These are phyloP conservation scores for Capsella rubella DNA, from an alignment of 441 rosid genomes.

Conservation along the genomic window DNA sequence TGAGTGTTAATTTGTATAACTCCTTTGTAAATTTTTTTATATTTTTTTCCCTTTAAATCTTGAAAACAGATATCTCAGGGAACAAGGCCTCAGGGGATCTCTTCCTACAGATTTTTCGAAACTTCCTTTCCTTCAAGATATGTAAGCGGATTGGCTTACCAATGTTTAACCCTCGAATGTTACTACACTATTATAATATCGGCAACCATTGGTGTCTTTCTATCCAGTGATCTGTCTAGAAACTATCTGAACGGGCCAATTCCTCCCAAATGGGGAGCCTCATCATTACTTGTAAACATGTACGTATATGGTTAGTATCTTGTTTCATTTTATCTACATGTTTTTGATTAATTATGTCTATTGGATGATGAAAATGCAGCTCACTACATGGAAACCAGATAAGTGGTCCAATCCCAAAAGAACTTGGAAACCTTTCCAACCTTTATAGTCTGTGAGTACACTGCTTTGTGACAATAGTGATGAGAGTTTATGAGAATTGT, in stretches of 20 bases:
- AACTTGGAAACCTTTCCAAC: constrained; percentile 55
- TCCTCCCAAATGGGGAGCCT: constrained; percentile 61
- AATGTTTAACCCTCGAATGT: neutral
- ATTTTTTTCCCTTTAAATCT: neutral
- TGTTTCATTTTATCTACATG: neutral
- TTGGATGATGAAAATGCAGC: constrained; percentile 46
- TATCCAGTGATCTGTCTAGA: constrained; percentile 58
- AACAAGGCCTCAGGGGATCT: constrained; percentile 52
- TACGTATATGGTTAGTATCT: constrained; percentile 32
- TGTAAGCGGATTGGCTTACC: constrained; percentile 44
- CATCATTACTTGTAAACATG: constrained; percentile 45
- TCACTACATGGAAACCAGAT: constrained; percentile 58
- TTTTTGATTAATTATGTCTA: constrained; percentile 7
- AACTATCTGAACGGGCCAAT: constrained; percentile 69
- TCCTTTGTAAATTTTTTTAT: no score
- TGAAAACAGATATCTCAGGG: constrained; percentile 53
- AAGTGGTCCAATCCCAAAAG: constrained; percentile 63
- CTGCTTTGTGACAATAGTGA: neutral
- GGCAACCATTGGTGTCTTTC: neutral
- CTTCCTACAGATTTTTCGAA: constrained; percentile 54
- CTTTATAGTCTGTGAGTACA: constrained; percentile 53
- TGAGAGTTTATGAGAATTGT: no score
- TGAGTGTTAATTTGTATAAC: no score
- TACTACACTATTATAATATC: no score
- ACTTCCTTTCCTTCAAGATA: constrained; percentile 53